phyloP scores from a whole-genome alignment of 106 monocot genomes.

The Narthecium ossifragum region DNA sequence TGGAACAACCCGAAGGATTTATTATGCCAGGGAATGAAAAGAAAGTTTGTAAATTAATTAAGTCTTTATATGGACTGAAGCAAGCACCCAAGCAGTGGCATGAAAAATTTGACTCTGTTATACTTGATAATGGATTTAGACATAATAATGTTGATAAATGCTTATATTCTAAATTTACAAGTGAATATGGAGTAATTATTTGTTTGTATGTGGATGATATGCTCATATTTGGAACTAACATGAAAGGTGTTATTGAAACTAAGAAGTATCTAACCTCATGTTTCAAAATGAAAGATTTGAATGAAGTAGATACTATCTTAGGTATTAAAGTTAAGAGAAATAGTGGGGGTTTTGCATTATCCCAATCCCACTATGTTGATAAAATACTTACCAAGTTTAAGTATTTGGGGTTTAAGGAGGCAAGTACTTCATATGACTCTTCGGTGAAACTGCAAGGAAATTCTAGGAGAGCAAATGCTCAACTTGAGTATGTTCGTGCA shows the following conservation, averaged over 20 bases:
- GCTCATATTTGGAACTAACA: background rate
- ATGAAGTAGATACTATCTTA: background rate
- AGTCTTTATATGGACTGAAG: too few species aligned
- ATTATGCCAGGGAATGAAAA: background rate
- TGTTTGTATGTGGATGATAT: background rate
- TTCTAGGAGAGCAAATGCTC: background rate
- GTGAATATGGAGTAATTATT: conserved; percentile 2
- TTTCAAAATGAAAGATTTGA: background rate
- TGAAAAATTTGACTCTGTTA: background rate
- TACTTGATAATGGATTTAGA: background rate
- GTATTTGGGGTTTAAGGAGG: background rate
- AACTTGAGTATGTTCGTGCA: conserved; percentile 11
- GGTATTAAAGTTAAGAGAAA: too few species aligned
- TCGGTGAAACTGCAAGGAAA: background rate
- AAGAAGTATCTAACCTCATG: background rate
- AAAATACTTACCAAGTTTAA: background rate
- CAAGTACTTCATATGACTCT: conserved; percentile 1
- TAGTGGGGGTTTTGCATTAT: background rate
- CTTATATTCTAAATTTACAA: background rate
- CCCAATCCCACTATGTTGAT: background rate
- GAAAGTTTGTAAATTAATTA: background rate
- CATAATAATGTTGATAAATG: background rate
- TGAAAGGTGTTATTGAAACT: background rate
- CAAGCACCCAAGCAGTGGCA: conserved; percentile 1
- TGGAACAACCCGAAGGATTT: conserved; percentile 1